Conservation (phyloP, 352 stramenopile species). For the Phytopythium litorale region DNA sequence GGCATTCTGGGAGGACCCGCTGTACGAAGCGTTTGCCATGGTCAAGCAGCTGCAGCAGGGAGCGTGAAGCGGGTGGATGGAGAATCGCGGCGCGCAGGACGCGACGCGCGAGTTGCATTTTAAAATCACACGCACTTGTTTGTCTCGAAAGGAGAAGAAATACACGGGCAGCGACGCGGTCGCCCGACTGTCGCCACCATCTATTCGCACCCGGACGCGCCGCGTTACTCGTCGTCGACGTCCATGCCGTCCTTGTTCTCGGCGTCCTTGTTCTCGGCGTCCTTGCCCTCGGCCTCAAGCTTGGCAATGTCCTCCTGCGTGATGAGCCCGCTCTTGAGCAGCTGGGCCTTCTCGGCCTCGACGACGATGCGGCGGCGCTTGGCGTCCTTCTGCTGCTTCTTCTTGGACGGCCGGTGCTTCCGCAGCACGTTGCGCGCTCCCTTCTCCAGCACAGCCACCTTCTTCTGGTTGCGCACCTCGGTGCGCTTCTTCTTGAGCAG, state of each 20-base stretch:
- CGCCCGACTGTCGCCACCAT: neutral
- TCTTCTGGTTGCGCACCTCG: slow-evolving; percentile 76
- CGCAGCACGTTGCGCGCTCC: slow-evolving; percentile 53
- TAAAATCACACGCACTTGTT: neutral
- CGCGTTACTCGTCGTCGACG: slow-evolving; percentile 27
- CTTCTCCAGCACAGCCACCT: slow-evolving; percentile 59
- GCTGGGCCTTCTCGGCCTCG: slow-evolving; percentile 68
- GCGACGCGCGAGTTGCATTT: neutral
- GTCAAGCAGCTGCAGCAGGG: slow-evolving; percentile 14
- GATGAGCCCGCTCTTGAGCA: slow-evolving; percentile 74
- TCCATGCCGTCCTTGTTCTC: slow-evolving; percentile 37
- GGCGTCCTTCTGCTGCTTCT: slow-evolving; percentile 82
- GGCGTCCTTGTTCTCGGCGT: slow-evolving; percentile 31
- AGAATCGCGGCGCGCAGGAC: neutral
- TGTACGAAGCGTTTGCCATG: slow-evolving; percentile 26
- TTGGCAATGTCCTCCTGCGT: slow-evolving; percentile 84
- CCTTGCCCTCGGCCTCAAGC: slow-evolving; percentile 47
- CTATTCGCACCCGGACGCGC: neutral
- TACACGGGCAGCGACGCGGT: neutral
- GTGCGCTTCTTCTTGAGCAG: slow-evolving; percentile 81
- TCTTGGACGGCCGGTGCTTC: slow-evolving; percentile 73
- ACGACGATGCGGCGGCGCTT: slow-evolving; percentile 74
- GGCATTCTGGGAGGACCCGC: slow-evolving; percentile 24
- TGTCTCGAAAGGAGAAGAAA: neutral
- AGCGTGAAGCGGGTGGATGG: neutral